Percentiles rank a stretch among this genome's conserved stretches.
Evolutionary conservation across 2,329 filamentous ascomycete genomes (phyloP).

Genomic region (Truncatella angustata): DNA sequence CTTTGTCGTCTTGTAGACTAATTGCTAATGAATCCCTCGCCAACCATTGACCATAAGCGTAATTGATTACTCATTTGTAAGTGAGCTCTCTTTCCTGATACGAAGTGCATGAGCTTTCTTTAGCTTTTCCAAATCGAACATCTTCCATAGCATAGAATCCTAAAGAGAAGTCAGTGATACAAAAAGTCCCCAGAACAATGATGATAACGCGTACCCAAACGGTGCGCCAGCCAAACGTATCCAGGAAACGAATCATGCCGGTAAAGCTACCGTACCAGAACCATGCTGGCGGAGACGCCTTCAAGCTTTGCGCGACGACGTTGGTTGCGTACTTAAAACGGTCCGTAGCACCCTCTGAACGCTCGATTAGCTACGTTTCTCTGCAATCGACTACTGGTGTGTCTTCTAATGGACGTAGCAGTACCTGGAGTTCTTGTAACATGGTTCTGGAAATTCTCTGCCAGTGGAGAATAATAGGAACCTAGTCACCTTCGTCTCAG

Average conservation of each 20-base stretch:
- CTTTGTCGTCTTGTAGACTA: no score
- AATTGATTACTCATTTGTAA: no score
- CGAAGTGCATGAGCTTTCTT: not conserved
- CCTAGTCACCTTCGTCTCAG: conserved; percentile 8
- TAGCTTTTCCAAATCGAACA: not conserved
- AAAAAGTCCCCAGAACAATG: not conserved
- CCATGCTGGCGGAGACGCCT: conserved; percentile 17
- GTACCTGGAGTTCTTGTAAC: conserved; percentile 19
- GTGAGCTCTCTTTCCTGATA: no score
- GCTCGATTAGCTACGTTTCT: not conserved
- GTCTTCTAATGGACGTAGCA: no score
- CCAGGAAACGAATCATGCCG: conserved; percentile 12
- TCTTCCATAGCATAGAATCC: not conserved
- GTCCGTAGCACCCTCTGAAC: conserved; percentile 11
- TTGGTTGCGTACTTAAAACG: conserved; percentile 17
- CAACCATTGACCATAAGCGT: no score
- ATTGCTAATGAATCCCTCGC: no score
- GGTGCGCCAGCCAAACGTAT: conserved; percentile 17
- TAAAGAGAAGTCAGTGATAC: not conserved
- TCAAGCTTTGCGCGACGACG: conserved; percentile 18
- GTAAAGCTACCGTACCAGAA: conserved; percentile 20
- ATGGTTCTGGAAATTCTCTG: conserved; percentile 18
- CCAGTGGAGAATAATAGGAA: conserved; percentile 19
- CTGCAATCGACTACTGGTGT: no score
- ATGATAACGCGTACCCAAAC: conserved; percentile 15